A percentile compares a stretch with the other conserved stretches of the same genome.
Evolutionary conservation across 306 rosid species (phyloP).

Genomic region (Herpetospermum pedunculosum): DNA sequence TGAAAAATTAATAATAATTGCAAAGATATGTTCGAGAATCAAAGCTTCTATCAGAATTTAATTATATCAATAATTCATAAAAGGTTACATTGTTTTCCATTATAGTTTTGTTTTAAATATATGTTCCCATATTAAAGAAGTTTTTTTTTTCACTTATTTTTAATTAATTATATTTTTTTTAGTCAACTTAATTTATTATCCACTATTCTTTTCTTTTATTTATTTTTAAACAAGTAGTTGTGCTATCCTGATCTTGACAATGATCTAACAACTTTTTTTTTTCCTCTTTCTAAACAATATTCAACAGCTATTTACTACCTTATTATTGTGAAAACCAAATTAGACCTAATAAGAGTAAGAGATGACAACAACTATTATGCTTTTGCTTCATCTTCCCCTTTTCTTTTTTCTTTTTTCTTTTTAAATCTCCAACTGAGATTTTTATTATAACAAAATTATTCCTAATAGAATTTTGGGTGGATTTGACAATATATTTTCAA

Average conservation of each 20-base stretch:
- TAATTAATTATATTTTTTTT: not conserved
- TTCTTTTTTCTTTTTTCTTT: not conserved
- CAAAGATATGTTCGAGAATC: too few species aligned
- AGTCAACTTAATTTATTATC: not conserved
- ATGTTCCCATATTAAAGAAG: not conserved
- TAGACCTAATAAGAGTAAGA: not conserved
- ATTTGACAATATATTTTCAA: not conserved
- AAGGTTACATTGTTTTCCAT: too few species aligned
- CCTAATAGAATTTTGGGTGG: too few species aligned
- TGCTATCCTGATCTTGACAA: not conserved
- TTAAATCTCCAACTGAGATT: not conserved
- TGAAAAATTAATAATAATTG: not conserved
- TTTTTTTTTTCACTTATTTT: not conserved
- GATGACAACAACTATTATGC: constrained; percentile 2
- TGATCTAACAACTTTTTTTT: not conserved
- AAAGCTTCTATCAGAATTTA: too few species aligned
- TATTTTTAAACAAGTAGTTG: not conserved
- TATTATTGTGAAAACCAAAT: not conserved
- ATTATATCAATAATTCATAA: too few species aligned
- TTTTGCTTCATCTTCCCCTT: not conserved
- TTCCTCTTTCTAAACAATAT: not conserved
- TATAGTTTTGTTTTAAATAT: not conserved
- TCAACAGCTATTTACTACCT: not conserved
- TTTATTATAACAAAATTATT: too few species aligned
- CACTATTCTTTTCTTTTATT: not conserved